Evolutionary conservation across 805 yeast species (phyloP).

Genomic region (Schizosaccharomyces osmophilus): DNA sequence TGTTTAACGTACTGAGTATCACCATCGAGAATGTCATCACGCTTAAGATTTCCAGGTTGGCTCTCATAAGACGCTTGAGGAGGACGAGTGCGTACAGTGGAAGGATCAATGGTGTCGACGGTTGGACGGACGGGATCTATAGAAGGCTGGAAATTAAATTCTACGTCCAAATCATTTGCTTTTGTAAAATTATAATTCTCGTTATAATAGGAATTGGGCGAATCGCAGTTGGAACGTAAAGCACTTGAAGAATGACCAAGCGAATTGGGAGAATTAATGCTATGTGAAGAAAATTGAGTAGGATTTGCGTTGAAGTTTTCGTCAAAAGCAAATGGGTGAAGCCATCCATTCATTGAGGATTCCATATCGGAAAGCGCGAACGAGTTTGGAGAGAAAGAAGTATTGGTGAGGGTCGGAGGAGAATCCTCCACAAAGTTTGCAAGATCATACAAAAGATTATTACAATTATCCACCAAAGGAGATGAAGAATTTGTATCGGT

Average conservation of each 20-base stretch:
- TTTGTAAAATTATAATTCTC: neutral
- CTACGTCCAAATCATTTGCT: neutral
- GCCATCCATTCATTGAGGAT: neutral
- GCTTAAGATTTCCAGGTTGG: too few relatives aligned
- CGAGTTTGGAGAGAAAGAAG: neutral
- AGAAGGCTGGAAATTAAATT: neutral
- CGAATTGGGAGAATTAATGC: neutral
- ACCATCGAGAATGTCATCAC: too few relatives aligned
- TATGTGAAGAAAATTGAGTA: neutral
- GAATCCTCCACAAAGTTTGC: neutral
- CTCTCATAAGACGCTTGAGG: too few relatives aligned
- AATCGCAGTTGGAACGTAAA: neutral
- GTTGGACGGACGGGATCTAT: neutral
- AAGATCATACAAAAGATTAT: neutral
- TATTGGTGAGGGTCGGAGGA: neutral
- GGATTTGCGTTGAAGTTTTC: neutral
- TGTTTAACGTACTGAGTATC: too few relatives aligned
- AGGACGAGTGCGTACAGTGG: neutral
- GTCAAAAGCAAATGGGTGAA: neutral
- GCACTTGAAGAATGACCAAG: neutral
- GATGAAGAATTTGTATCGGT: neutral
- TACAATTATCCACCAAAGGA: neutral
- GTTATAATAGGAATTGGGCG: neutral
- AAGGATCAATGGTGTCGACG: neutral
- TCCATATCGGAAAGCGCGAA: neutral